phyloP scores from a whole-genome alignment of 78 protist species.

The Paratrimastix pyriformis region DNA sequence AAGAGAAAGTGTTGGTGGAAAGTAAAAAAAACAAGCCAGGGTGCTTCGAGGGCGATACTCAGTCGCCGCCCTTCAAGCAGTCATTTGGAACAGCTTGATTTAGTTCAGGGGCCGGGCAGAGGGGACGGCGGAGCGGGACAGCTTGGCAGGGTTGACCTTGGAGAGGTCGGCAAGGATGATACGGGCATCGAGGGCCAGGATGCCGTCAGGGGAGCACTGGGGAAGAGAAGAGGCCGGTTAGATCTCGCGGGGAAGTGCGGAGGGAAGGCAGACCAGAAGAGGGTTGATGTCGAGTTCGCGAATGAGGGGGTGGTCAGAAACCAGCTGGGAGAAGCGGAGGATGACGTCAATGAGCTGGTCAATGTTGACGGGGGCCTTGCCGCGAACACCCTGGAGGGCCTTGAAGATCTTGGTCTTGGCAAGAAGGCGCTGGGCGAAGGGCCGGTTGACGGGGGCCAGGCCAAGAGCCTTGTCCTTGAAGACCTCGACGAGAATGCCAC shows the following conservation, averaged over 20 bases:
- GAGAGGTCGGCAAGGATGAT: neutral
- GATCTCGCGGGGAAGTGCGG: no score
- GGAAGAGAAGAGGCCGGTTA: neutral
- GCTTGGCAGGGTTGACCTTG: neutral
- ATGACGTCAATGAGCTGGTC: neutral
- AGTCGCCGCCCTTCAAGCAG: neutral
- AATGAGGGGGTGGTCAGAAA: conserved; percentile 16
- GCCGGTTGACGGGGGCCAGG: conserved; percentile 3
- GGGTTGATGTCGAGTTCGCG: conserved; percentile 38
- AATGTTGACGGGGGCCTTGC: conserved; percentile 14
- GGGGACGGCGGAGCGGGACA: neutral
- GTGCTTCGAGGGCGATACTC: neutral
- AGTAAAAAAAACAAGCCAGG: neutral
- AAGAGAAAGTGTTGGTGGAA: no score
- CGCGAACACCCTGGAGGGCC: conserved; percentile 34
- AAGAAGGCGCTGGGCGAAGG: neutral
- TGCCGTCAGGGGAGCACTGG: conserved; percentile 17
- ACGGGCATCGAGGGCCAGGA: conserved; percentile 24
- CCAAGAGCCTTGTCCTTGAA: conserved; percentile 18
- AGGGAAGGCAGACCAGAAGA: no score
- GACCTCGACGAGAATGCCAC: conserved; percentile 34
- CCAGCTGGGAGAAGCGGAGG: conserved; percentile 3
- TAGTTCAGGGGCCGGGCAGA: neutral
- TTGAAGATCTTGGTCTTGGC: conserved; percentile 33
- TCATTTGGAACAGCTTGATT: neutral